Evolutionary conservation across 108 stramenopile species (phyloP), one percentile per base, ranked within the genome.

Genomic region (Seminavis robusta): DNA sequence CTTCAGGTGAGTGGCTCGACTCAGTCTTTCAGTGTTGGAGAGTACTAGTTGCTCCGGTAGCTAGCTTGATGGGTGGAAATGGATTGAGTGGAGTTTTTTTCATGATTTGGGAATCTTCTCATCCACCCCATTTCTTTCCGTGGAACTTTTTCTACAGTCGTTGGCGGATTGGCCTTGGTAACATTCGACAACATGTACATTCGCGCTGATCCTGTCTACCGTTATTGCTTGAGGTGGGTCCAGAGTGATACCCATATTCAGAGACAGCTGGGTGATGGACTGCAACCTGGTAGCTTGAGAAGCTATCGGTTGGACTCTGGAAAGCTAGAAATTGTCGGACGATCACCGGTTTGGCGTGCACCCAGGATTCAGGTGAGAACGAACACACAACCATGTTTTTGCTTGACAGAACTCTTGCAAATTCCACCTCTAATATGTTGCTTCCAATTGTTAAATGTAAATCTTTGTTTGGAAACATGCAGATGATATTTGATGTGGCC

Each of bases 141-240:
- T 21, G 43, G n/a, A 28, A 8, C 15, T 55, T 16, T 46, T 19
- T 9, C 10, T 33, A 1, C 32, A 68, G 52, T 68, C 21, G 43
- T 68, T 21, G 67, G 67, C 23, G 59, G 55, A 20, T 19, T 68
- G 23, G 47, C 38, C 21, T 2, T 34, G 10, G 51, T 53, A 4
- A 54, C 59, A 23, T 16, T 31, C 36, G 59, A 68, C 21, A 60
- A 68, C 60, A 28, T 59, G 31, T 60, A 59, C 45, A 71, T 71
- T 51, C 70, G 70, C 1, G 70, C 70, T 4, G 61, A 71, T 52
- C 70, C 70, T 15, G 70, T 71, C n/a, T 71, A 51, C 43, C 50
- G 43, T 27, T 65, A 71, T 36, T 59, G 56, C 39, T 40, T 36
- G 19, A 20, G 53, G 15, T 60, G 59, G 56, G 63, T 71, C 7